Evolutionary conservation across 2,329 filamentous ascomycete genomes (phyloP).

Genomic region (Diaporthe amygdali): DNA sequence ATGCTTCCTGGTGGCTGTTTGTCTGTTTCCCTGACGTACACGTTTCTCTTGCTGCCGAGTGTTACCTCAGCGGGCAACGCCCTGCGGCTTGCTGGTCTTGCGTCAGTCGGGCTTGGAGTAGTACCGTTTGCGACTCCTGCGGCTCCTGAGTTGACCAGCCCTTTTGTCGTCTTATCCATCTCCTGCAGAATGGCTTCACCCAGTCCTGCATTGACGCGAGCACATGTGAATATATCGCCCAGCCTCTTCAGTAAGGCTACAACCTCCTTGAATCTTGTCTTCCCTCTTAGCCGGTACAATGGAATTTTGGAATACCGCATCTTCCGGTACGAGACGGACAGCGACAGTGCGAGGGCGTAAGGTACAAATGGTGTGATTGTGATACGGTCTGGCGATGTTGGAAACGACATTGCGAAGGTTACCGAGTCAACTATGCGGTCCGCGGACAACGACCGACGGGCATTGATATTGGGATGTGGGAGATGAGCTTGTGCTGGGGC

Average conservation of each 20-base stretch:
- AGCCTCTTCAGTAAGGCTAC: slow-evolving; percentile 58
- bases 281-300: slow-evolving; percentile 62
- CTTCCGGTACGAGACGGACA: slow-evolving; percentile 68
- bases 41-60: neutral
- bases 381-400: slow-evolving; percentile 36
- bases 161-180: slow-evolving; percentile 59
- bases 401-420: slow-evolving; percentile 42
- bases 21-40: neutral
- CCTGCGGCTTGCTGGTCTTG: slow-evolving; percentile 23
- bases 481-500: slow-evolving; percentile 42
- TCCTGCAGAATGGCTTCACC: slow-evolving; percentile 61
- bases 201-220: slow-evolving; percentile 58
- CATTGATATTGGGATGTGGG: slow-evolving; percentile 56
- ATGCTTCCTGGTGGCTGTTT: neutral
- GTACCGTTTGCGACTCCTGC: slow-evolving; percentile 19
- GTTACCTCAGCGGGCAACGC: slow-evolving; percentile 24
- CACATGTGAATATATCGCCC: slow-evolving; percentile 63
- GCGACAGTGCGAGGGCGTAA: slow-evolving; percentile 64
- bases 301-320: slow-evolving; percentile 66
- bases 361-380: slow-evolving; percentile 64
- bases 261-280: slow-evolving; percentile 58
- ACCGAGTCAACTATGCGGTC: slow-evolving; percentile 63
- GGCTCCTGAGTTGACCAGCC: slow-evolving; percentile 33
- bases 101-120: neutral
- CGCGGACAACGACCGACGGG: slow-evolving; percentile 61